Base-by-base conservation (phyloP, 1,284 basidiomycete genomes). In the Fomitiporia mediterranea region DNA sequence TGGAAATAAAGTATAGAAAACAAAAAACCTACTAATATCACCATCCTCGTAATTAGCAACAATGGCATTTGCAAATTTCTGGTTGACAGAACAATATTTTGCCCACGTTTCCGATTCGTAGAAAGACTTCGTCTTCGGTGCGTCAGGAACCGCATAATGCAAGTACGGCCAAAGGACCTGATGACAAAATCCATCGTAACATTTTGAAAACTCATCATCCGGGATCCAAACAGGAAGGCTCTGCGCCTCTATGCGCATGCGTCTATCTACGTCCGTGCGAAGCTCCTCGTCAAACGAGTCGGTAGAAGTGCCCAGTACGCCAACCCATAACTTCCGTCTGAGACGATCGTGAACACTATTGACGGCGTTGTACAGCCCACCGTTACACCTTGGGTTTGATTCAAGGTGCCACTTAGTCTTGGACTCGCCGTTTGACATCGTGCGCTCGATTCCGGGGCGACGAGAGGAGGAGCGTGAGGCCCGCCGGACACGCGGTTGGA, bases 171-270 rank as follows among this genome's bases (percentile, higher is more conserved):
- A 94, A 28, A 94, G 78, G 27, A 93, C 88, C 68, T 91, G 89
- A 65, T 94, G 91, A 69, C 91, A 94, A 68, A 92, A 94, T 63
- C 89, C 85, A 67, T 92, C 89, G 64, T 94, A 94, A 66, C 82
- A 86, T 56, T 81, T 80, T 61, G 83, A 78, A 60, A 92, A 91
- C 65, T 88, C 86, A 0, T 76, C 73, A 63, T 89, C 86, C 0
- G 83, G 82, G 51, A 94, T 84, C 91, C 91, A 93, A 21, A 94
- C 88, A 0, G 89, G 86, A 4, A 84, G 64, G 63, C 81, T 82
- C 0, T 79, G 72, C 37, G 78, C 74, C 62, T 87, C 74, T 4
- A 77, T 70, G 48, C 75, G 65, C 75, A 91, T 81, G 37, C 81
- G 73, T 43, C 70, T 65, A 61, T 90, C 83, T 56, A 94, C 79